Evolutionary conservation across 2,329 filamentous ascomycete species (phyloP), one percentile per base, ranked within the genome.

Genomic region (Stylonectria norvegica): DNA sequence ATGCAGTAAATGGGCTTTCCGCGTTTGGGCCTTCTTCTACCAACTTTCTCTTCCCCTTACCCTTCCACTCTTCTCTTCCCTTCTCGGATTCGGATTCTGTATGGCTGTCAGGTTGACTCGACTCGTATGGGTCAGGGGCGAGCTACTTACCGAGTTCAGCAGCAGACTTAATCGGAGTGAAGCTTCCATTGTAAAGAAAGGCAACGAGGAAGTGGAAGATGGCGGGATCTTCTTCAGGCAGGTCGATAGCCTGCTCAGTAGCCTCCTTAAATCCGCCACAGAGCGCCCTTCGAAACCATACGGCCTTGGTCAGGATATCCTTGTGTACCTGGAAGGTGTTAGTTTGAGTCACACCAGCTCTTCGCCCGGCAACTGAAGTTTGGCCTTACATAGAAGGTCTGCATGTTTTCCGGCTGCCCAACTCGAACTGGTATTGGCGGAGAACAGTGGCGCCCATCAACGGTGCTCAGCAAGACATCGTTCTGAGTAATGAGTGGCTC

Each of bases 171-270:
- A 40, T 5, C 57, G 72, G 72, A 4, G 66, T 59, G 47, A 69
- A 75, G 39, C 58, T 66, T 15, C 63, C 66, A 47, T 75, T 71
- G 47, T 75, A 75, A 10, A 75, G 56, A 36, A 67, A 75, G n/a
- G 71, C 69, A 23, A 77, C 59, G 29, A 76, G 55, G 45, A 75
- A 73, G 42, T 73, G 70, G 45, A 77, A 76, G 33, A 73, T 66
- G 38, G 67, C 65, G 3, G 73, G 70, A 46, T 75, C 65, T 43
- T 76, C 73, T 42, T 76, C 72, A 0, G 71, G 72, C 2, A 77
- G 57, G 49, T 72, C 63, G 36, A 77, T 66, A 11, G 65, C 63
- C 45, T 74, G 70, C 12, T 67, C 62, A 15, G 60, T 61, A 2
- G 69, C 65, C 50, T 76, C 73, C 36, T 52, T 63, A 48, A 75